Percentiles rank a stretch among this genome's conserved stretches.
phyloP scores from a whole-genome alignment of 139 green algal genomes.

The Chlorella sp. region DNA sequence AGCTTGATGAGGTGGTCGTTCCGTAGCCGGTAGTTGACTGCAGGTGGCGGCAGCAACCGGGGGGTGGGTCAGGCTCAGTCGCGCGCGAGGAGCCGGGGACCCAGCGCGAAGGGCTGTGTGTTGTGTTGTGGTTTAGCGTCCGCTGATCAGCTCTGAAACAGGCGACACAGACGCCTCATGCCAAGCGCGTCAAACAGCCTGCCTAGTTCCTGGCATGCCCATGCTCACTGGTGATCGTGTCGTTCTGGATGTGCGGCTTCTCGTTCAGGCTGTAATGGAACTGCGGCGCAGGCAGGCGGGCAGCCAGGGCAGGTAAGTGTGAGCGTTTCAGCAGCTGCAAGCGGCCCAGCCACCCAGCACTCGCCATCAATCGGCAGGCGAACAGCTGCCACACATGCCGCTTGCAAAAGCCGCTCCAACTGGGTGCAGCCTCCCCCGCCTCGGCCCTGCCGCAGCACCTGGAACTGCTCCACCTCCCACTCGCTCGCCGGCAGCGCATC shows the following conservation, averaged over 20 bases:
- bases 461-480: conserved; percentile 39
- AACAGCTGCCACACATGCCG: neutral
- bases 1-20: conserved; percentile 69
- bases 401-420: neutral
- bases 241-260: conserved; percentile 83
- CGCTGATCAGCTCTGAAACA: neutral
- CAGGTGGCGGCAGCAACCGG: no score
- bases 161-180: no score
- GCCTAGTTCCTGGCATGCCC: no score
- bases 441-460: neutral
- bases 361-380: neutral
- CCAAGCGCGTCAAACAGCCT: no score
- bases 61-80: neutral
- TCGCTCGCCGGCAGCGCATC: conserved; percentile 50
- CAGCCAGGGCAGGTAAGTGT: neutral
- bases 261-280: conserved; percentile 70
- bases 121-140: no score
- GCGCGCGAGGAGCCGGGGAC: no score
- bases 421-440: no score
- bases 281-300: neutral
- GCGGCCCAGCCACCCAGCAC: neutral
- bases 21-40: conserved; percentile 47
- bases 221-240: conserved; percentile 86
- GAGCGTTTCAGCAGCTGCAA: neutral
- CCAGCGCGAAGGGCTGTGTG: no score